Conservation (phyloP, 139 green algal species). For the Chlamydomonas asymmetrica region DNA sequence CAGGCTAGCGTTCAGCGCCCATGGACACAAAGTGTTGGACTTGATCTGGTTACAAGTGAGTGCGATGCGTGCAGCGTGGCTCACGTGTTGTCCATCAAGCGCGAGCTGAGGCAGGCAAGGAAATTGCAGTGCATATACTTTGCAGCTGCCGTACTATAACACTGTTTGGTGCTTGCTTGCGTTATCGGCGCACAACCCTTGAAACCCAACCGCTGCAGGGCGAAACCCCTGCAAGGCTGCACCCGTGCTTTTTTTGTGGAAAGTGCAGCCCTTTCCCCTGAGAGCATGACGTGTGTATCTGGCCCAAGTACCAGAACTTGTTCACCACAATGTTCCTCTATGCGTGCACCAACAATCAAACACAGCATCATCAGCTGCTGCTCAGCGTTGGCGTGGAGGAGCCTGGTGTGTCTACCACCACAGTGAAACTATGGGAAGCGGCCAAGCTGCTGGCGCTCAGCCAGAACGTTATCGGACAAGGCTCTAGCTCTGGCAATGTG, state of each 20-base stretch:
- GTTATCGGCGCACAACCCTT: neutral
- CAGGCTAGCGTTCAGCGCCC: slow-evolving; percentile 36
- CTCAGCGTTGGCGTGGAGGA: slow-evolving; percentile 56
- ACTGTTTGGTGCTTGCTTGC: neutral
- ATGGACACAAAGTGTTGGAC: slow-evolving; percentile 49
- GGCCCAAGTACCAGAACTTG: neutral
- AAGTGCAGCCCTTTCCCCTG: neutral
- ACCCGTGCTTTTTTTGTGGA: neutral
- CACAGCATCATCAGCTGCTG: slow-evolving; percentile 39
- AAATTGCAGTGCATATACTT: too few relatives aligned
- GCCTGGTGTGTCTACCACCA: slow-evolving; percentile 51
- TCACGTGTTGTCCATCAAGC: neutral
- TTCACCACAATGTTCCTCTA: neutral
- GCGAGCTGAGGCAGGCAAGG: neutral
- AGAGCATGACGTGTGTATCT: neutral
- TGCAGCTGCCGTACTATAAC: neutral
- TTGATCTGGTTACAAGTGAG: slow-evolving; percentile 45
- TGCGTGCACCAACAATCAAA: neutral
- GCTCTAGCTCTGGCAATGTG: too few relatives aligned
- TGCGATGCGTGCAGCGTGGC: neutral
- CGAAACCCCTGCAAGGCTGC: neutral
- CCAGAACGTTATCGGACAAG: neutral
- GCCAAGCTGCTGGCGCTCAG: slow-evolving; percentile 14
- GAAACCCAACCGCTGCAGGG: neutral
- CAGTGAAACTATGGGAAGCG: slow-evolving; percentile 59